These are phyloP conservation scores for Hericium coralloides DNA, from an alignment of 768 basidiomycete species.

Conservation along the genomic window DNA sequence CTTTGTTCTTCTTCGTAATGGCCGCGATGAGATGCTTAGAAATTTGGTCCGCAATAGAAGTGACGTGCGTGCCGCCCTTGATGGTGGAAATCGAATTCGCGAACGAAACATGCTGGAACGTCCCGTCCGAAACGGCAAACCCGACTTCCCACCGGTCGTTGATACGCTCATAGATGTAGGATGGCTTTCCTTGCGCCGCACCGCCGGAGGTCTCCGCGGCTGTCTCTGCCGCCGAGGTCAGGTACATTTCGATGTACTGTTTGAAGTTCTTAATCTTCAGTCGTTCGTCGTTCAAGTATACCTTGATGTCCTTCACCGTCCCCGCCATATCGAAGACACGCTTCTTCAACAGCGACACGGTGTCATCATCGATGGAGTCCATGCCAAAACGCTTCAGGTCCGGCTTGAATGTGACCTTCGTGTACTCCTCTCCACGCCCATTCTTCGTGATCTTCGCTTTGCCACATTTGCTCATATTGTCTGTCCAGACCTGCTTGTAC, in stretches of 20 bases:
- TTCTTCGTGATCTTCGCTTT: slow-evolving; percentile 93
- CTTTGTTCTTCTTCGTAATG: slow-evolving; percentile 97
- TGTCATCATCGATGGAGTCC: slow-evolving; percentile 86
- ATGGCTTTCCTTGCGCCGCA: slow-evolving; percentile 69
- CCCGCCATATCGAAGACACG: slow-evolving; percentile 97
- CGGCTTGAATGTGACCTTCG: slow-evolving; percentile 86
- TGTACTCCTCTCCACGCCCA: slow-evolving; percentile 80
- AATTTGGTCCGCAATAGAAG: slow-evolving; percentile 76
- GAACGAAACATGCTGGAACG: slow-evolving; percentile 92
- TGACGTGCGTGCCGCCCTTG: slow-evolving; percentile 95
- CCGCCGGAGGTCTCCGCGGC: slow-evolving; percentile 66
- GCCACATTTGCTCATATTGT: slow-evolving; percentile 87
- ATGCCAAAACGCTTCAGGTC: slow-evolving; percentile 91
- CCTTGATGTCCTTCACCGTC: slow-evolving; percentile 89
- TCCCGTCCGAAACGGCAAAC: slow-evolving; percentile 88
- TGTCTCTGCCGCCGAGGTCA: slow-evolving; percentile 66
- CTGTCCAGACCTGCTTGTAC: slow-evolving; percentile 90
- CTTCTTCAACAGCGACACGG: slow-evolving; percentile 78
- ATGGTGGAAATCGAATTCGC: slow-evolving; percentile 95
- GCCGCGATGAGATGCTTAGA: slow-evolving; percentile 73
- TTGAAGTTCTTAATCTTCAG: slow-evolving; percentile 94
- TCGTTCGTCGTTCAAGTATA: slow-evolving; percentile 85
- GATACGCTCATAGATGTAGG: slow-evolving; percentile 74
- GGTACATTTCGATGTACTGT: slow-evolving; percentile 92
- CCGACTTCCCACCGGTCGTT: slow-evolving; percentile 89